Percentiles rank a stretch among this genome's conserved stretches.
These are phyloP conservation scores for Coemansia pectinata DNA, from an alignment of 192 early-diverging fungal species.

Conservation along the genomic window DNA sequence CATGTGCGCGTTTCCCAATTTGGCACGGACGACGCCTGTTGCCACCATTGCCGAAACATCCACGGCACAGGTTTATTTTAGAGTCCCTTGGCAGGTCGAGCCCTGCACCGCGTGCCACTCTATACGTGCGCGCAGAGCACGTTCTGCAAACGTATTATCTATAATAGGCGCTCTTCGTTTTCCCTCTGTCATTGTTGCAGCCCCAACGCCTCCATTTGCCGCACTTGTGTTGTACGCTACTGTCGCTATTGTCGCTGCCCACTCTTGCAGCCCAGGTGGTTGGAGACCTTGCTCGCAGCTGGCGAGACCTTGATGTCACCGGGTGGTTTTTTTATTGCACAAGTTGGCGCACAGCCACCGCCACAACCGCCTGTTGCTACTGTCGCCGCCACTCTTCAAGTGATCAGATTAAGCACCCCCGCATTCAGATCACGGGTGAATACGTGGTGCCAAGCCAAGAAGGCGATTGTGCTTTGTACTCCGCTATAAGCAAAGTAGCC, in stretches of 20 bases:
- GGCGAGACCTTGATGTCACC: background rate
- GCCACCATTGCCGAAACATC: slow-evolving; percentile 3
- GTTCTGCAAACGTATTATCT: background rate
- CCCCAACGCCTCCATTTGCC: slow-evolving; percentile 8
- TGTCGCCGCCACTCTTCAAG: background rate
- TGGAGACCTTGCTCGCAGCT: background rate
- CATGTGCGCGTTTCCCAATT: background rate
- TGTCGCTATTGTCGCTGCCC: background rate
- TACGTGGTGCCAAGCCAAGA: background rate
- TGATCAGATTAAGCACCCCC: slow-evolving; percentile 4
- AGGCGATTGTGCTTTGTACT: background rate
- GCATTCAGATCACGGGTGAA: slow-evolving; percentile 3
- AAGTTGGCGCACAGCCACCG: background rate
- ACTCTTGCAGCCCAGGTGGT: background rate
- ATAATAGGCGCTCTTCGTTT: background rate
- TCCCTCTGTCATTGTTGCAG: slow-evolving; percentile 1
- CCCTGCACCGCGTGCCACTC: background rate
- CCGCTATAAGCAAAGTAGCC: background rate
- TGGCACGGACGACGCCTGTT: background rate
- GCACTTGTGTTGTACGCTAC: background rate
- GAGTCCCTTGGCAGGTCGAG: background rate
- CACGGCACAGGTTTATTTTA: slow-evolving; percentile 5
- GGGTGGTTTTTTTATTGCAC: background rate
- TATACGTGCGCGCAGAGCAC: background rate
- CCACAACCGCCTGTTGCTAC: background rate